These are phyloP conservation scores for Gossypium mustelinum DNA, from an alignment of 345 rosid genomes.

Conservation along the genomic window DNA sequence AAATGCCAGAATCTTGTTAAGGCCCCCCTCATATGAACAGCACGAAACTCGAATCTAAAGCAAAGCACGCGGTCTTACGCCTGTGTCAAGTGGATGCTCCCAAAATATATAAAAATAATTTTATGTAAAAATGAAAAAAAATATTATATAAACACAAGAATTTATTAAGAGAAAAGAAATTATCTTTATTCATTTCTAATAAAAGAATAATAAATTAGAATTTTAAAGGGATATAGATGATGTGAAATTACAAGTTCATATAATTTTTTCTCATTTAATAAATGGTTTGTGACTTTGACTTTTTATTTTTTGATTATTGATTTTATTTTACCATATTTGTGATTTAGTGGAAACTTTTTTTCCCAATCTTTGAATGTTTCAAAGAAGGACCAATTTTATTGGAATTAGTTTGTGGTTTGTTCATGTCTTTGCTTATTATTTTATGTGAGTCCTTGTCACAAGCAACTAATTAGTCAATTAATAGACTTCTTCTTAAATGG, in stretches of 20 bases:
- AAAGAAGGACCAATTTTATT: neutral
- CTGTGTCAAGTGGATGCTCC: neutral
- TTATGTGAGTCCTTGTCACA: neutral
- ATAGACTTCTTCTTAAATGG: neutral
- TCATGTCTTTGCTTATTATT: neutral
- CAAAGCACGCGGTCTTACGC: neutral
- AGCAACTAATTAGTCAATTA: neutral
- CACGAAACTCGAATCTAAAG: neutral
- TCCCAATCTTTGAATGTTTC: slow-evolving; percentile 1
- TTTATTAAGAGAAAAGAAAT: neutral
- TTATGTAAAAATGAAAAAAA: neutral
- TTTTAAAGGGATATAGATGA: rapidly evolving
- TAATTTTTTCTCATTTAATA: rapidly evolving
- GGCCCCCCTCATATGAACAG: neutral
- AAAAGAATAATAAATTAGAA: rapidly evolving
- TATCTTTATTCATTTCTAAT: too few species aligned
- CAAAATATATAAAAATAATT: neutral
- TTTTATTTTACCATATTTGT: neutral
- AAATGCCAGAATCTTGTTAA: neutral
- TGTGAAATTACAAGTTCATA: rapidly evolving
- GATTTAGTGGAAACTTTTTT: neutral
- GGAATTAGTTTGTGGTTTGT: neutral
- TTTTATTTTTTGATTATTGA: neutral
- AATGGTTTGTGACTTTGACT: neutral
- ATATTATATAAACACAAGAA: neutral